phyloP scores from a whole-genome alignment of 495 filamentous ascomycete genomes.

The Penicillium roqueforti region DNA sequence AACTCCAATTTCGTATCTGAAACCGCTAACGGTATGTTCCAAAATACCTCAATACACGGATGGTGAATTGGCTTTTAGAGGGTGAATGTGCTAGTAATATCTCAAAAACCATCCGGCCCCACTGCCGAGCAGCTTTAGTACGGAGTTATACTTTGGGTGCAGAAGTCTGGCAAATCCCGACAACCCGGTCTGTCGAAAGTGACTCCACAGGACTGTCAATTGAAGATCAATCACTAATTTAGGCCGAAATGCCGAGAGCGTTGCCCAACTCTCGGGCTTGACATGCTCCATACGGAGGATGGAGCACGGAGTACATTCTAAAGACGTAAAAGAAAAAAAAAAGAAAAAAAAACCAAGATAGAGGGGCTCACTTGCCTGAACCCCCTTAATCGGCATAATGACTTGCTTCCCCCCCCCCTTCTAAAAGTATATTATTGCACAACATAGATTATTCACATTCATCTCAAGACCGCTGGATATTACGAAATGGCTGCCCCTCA shows the following conservation, averaged over 20 bases:
- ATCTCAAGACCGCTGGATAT: not conserved
- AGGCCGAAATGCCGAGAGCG: not conserved
- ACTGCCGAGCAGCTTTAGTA: not conserved
- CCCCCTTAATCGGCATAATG: not conserved
- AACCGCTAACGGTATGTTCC: not conserved
- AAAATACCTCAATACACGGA: not conserved
- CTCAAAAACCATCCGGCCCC: not conserved
- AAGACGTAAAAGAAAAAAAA: too few species aligned
- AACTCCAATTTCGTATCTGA: not conserved
- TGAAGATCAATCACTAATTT: not conserved
- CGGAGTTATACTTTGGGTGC: not conserved
- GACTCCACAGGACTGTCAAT: not conserved
- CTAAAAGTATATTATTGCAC: not conserved
- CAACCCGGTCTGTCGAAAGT: not conserved
- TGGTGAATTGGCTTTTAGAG: not conserved
- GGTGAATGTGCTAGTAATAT: not conserved
- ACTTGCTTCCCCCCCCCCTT: not conserved
- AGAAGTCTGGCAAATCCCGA: not conserved
- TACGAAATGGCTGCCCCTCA: constrained; percentile 14
- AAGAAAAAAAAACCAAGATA: too few species aligned
- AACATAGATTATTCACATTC: not conserved
- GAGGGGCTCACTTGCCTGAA: not conserved
- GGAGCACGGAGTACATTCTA: too few species aligned
- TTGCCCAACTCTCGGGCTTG: not conserved
- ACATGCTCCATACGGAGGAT: not conserved